Conservation (phyloP, 371 early-diverging fungal genomes). For the Syncephalastrum racemosum region DNA sequence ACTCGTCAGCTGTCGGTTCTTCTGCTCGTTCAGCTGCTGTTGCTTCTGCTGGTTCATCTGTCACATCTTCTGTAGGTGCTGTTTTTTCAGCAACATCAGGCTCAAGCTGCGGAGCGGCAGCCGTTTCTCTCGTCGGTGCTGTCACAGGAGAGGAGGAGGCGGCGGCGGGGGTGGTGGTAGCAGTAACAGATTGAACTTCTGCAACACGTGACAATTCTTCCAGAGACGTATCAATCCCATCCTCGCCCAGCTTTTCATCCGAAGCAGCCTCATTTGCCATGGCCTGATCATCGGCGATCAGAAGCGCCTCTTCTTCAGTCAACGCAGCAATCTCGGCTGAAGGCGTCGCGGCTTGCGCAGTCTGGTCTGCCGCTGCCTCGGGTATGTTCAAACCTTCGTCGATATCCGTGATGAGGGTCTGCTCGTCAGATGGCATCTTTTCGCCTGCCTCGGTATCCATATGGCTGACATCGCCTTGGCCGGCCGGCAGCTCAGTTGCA, state of each 20-base stretch:
- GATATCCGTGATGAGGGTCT: background rate
- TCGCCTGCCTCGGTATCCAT: no score
- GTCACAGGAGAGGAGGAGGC: background rate
- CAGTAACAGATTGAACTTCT: background rate
- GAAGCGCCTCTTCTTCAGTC: constrained; percentile 2
- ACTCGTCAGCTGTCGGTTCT: constrained; percentile 3
- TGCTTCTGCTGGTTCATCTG: background rate
- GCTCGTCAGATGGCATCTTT: background rate
- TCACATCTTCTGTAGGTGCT: background rate
- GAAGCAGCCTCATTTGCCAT: background rate
- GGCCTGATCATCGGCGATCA: background rate
- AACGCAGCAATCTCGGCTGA: background rate
- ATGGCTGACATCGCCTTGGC: no score
- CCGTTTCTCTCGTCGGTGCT: no score
- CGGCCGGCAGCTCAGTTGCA: no score
- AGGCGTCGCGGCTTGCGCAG: background rate
- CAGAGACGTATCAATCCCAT: background rate
- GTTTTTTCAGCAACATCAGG: constrained; percentile 4
- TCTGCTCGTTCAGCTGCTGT: background rate
- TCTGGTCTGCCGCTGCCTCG: background rate
- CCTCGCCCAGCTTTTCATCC: background rate
- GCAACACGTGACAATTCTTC: background rate
- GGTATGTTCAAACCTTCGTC: background rate
- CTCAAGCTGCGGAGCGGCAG: background rate
- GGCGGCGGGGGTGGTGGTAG: background rate